These are phyloP conservation scores for Tetrapisispora namnaoensis DNA, from an alignment of 805 yeast genomes.

Conservation along the genomic window DNA sequence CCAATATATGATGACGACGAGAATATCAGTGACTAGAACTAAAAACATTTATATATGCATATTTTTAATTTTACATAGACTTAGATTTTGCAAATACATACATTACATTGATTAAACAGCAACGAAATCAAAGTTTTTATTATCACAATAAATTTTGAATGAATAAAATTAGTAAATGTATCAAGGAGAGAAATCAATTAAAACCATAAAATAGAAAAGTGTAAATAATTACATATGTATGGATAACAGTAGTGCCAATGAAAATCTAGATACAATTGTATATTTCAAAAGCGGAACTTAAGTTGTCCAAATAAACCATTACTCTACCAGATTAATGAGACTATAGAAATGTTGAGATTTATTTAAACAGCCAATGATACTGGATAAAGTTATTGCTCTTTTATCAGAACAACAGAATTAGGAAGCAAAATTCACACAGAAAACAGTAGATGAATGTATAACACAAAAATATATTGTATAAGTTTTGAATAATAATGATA, in stretches of 20 bases:
- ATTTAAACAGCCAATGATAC: slow-evolving; percentile 23
- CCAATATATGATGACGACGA: slow-evolving; percentile 25
- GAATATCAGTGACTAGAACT: slow-evolving; percentile 24
- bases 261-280: slow-evolving; percentile 4
- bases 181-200: not conserved
- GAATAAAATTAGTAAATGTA: not conserved
- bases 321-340: slow-evolving; percentile 26
- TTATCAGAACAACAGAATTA: not conserved
- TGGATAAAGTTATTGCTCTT: slow-evolving; percentile 12
- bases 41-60: not conserved
- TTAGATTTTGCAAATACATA: not conserved
- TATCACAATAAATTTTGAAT: too few relatives aligned
- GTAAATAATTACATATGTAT: slow-evolving; percentile 8
- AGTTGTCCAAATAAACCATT: slow-evolving; percentile 11
- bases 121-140: too few relatives aligned
- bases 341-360: slow-evolving; percentile 16
- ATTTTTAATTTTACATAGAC: not conserved
- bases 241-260: slow-evolving; percentile 23
- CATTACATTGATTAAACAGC: too few relatives aligned
- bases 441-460: too few relatives aligned
- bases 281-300: slow-evolving; percentile 20
- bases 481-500: too few relatives aligned
- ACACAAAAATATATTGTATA: too few relatives aligned
- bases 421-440: not conserved
- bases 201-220: too few relatives aligned